Base-by-base conservation (phyloP, 805 yeast genomes). In the Yarrowia porcina region DNA sequence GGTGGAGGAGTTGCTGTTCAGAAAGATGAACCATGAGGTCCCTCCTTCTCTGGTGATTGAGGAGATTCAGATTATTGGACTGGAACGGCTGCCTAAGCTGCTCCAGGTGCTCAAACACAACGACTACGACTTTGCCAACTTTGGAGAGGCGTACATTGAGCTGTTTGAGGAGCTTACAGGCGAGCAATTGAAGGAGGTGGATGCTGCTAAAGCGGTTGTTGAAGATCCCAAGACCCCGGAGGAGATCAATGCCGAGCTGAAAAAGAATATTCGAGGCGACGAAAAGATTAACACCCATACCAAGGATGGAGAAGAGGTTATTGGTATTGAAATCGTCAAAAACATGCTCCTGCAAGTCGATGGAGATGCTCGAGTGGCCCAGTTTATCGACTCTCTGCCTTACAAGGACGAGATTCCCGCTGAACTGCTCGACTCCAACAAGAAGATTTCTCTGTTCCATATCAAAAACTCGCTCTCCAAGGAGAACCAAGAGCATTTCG, bases 391-490 rank as follows among this genome's bases (percentile, higher is more conserved):
- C 1, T 0, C 12, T 3, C 30, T 56, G 15, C 61, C 61, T 2
- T 56, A 56, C 39, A 3, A 8, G 10, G 38, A 27, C 17, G 39
- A 39, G 38, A 56, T 56, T 9, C 61, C 61, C 8, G 21, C 36
- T 5, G 38, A 73, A n/a, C 61, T 72, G 28, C 64, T 69, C 23
- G 49, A 56, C 21, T 44, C 59, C 12, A 28, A 38, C 41, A 80
- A 80, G 68, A 71, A 73, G 17, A 72, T 84, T 12, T 86, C 91
- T 72, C 87, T 89, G 66, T 89, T 87, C 71, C 84, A 83, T 65
- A 75, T 92, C 52, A 87, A 84, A 68, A 80, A 82, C 65, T 68
- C 75, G 2, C 76, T 90, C 59, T 73, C 76, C 4, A 80, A 81
- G 54, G 81, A 77, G 62, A 76, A 74, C 5, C 74, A 77, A 49